phyloP scores from a whole-genome alignment of 306 rosid species.

The Begonia peltatifolia region DNA sequence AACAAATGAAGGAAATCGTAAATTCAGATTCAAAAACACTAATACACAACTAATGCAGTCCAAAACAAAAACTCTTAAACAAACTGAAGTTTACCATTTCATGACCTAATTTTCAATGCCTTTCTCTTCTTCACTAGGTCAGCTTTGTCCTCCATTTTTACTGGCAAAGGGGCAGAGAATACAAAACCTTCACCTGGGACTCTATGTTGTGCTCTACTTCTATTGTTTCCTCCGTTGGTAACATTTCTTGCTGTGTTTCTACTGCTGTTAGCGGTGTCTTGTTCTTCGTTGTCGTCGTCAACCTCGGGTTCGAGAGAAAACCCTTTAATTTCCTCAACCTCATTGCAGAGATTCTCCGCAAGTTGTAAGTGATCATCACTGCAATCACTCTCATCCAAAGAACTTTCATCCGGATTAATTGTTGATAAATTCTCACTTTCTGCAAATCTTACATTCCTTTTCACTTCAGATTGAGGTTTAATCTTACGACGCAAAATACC shows the following conservation, averaged over 20 bases:
- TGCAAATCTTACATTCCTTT: conserved; percentile 68
- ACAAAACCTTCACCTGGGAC: conserved; percentile 18
- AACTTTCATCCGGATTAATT: conserved; percentile 23
- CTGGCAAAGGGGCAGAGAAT: conserved; percentile 67
- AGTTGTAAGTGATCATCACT: conserved; percentile 47
- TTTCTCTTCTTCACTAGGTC: conserved; percentile 32
- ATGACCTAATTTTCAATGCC: conserved; percentile 11
- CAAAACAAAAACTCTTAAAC: too few species aligned
- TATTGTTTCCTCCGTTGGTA: conserved; percentile 13
- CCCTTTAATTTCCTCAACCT: conserved; percentile 28
- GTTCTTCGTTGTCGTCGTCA: conserved; percentile 37
- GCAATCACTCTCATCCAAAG: conserved; percentile 38
- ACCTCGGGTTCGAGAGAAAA: conserved; percentile 3
- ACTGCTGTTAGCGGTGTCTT: conserved; percentile 11
- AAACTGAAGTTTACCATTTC: too few species aligned
- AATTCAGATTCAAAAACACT: too few species aligned
- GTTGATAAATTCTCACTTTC: conserved; percentile 37
- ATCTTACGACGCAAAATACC: conserved; percentile 16
- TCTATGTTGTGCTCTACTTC: conserved; percentile 16
- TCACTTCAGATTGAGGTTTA: conserved; percentile 39
- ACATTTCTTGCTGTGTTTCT: conserved; percentile 37
- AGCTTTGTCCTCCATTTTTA: conserved; percentile 63
- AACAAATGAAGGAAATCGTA: too few species aligned
- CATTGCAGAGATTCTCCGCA: conserved; percentile 23
- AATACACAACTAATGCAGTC: too few species aligned